phyloP scores from a whole-genome alignment of 2,329 filamentous ascomycete species.

The Beauveria bassiana region DNA sequence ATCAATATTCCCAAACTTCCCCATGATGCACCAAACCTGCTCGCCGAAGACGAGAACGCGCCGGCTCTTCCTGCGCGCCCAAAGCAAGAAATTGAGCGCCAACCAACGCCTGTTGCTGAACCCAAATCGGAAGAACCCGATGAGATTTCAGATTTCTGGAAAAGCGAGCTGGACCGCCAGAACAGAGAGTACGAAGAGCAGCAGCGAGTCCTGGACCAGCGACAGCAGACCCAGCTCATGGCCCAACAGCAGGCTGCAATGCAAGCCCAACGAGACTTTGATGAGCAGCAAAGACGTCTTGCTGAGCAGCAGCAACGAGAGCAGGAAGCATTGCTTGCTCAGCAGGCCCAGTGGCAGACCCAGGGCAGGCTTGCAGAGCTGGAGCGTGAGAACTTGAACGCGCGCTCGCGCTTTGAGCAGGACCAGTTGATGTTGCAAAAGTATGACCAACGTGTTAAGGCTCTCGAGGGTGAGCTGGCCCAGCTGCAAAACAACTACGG shows the following conservation, averaged over 20 bases:
- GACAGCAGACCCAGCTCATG: slow-evolving; percentile 72
- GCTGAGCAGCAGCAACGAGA: slow-evolving; percentile 85
- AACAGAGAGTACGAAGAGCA: slow-evolving; percentile 94
- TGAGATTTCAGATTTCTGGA: slow-evolving; percentile 97
- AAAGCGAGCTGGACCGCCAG: slow-evolving; percentile 80
- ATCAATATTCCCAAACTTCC: slow-evolving; percentile 95
- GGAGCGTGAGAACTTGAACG: slow-evolving; percentile 90
- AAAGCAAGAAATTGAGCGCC: slow-evolving; percentile 63
- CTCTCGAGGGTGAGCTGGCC: slow-evolving; percentile 76
- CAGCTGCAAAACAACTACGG: slow-evolving; percentile 77
- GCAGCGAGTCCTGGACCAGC: slow-evolving; percentile 78
- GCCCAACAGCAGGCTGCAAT: slow-evolving; percentile 76
- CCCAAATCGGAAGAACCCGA: slow-evolving; percentile 74
- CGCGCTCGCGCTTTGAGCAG: slow-evolving; percentile 90
- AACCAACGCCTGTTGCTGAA: slow-evolving; percentile 61
- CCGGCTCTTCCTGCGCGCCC: slow-evolving; percentile 76
- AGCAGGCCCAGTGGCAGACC: slow-evolving; percentile 89
- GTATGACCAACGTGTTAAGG: slow-evolving; percentile 91
- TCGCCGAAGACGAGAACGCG: slow-evolving; percentile 75
- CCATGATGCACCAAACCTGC: slow-evolving; percentile 83
- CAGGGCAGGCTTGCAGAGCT: slow-evolving; percentile 93
- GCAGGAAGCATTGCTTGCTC: slow-evolving; percentile 79
- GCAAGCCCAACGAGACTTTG: slow-evolving; percentile 89
- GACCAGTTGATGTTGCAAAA: slow-evolving; percentile 96
- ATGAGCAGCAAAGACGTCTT: slow-evolving; percentile 83